phyloP scores from a whole-genome alignment of 495 filamentous ascomycete genomes.

The Hyaloscypha variabilis region DNA sequence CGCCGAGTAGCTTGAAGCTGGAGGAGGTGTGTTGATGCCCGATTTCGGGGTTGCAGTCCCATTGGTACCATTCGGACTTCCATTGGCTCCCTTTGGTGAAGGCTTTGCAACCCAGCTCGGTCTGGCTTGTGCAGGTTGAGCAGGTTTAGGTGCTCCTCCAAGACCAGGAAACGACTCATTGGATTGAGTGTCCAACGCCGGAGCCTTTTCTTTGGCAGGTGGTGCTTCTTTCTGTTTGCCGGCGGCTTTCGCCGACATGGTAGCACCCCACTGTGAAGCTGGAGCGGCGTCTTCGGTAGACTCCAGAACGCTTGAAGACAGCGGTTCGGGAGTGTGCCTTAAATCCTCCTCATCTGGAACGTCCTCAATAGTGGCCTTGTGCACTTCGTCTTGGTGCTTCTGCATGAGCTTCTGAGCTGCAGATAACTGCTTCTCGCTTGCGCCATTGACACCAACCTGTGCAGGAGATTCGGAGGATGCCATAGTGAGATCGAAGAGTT shows the following conservation, averaged over 20 bases:
- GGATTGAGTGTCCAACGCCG: conserved; percentile 74
- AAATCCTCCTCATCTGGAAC: conserved; percentile 78
- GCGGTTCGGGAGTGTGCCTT: conserved; percentile 39
- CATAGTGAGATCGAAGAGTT: conserved; percentile 13
- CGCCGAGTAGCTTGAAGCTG: conserved; percentile 28
- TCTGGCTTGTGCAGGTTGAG: conserved; percentile 51
- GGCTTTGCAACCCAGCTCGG: conserved; percentile 67
- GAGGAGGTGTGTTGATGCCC: conserved; percentile 36
- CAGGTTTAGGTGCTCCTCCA: conserved; percentile 69
- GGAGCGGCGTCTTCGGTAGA: conserved; percentile 32
- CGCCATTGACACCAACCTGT: conserved; percentile 30
- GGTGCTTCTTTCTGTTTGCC: conserved; percentile 62
- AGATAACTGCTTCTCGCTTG: conserved; percentile 42
- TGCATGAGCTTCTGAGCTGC: conserved; percentile 78
- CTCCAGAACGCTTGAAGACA: conserved; percentile 37
- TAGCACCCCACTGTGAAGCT: conserved; percentile 41
- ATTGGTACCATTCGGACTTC: conserved; percentile 59
- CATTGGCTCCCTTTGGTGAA: conserved; percentile 47
- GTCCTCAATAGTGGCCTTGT: conserved; percentile 78
- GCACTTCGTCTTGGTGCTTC: conserved; percentile 66
- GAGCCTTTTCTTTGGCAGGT: conserved; percentile 44
- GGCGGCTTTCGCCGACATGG: conserved; percentile 57
- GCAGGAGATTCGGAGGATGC: conserved; percentile 20
- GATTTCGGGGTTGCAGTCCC: conserved; percentile 58
- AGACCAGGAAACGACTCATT: conserved; percentile 90